Evolutionary conservation across 2,329 filamentous ascomycete species (phyloP), one percentile per base, ranked within the genome.

Genomic region (Aspergillus tanneri): DNA sequence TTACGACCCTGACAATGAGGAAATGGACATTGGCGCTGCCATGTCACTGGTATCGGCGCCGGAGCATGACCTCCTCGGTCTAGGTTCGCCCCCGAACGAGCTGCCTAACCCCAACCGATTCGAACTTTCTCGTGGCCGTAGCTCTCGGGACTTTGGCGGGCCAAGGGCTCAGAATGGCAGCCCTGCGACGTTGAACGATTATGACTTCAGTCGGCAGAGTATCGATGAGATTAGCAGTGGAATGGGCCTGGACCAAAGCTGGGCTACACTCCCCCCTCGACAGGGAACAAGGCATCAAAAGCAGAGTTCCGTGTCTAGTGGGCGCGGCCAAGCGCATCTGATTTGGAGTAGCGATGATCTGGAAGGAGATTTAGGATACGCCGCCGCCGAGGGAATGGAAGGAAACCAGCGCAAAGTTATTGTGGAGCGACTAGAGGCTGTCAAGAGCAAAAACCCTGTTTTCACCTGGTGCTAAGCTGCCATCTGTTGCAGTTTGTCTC

Each of bases 371-470:
- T 74, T 99, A 22, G 93, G 93, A 8, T 99, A 95, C 71, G 90
- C 91, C 9, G 92, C 91, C 1, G 93, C 93, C 0, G 89, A 92
- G 67, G 93, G 90, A 21, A 90, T 95, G 82, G 93, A 97, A 70
- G 88, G 88, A 10, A 88, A 90, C 62, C 85, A 87, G 67, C 82
- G 91, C 61, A 95, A 93, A 71, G 93, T 99, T 39, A 97, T 99
- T 76, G 91, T 99, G 39, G 93, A 99, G 77, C 80, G 93, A 54
- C 74, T 99, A 49, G 93, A 99, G 76, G 88, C 92, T 51, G 93
- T 99, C 53, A 97, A 97, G 78, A 89, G 85, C 65, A 87, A 87
- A 67, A 95, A 95, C 66, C 93, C 93, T 2, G 90, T 99, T 24
- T 99, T 99, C 71, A 96, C 88, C 36, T 99, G 93, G 88, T 99